A percentile compares a stretch with the other conserved stretches of the same genome.
phyloP scores from a whole-genome alignment of 805 yeast species.

The Wickerhamomyces pijperi region DNA sequence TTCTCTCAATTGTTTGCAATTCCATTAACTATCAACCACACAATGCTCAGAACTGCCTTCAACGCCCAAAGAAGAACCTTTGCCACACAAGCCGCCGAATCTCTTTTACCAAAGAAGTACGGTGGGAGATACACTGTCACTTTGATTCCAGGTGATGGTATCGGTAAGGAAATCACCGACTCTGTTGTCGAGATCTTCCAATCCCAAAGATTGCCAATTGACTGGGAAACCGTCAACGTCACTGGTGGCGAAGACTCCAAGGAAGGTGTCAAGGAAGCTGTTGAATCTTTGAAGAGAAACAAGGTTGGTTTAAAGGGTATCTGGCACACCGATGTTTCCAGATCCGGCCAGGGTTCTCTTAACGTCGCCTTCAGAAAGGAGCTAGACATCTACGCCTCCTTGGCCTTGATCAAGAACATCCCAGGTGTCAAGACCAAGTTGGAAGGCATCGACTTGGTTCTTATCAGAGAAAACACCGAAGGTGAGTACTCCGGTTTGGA shows the following conservation, averaged over 20 bases:
- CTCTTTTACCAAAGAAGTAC: slow-evolving; percentile 75
- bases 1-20: slow-evolving; percentile 27
- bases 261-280: slow-evolving; percentile 71
- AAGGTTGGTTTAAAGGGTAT: slow-evolving; percentile 96
- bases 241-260: slow-evolving; percentile 41
- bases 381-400: slow-evolving; percentile 88
- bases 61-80: slow-evolving; percentile 23
- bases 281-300: slow-evolving; percentile 86
- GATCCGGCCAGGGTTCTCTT: slow-evolving; percentile 70
- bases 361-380: slow-evolving; percentile 96
- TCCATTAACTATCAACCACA: slow-evolving; percentile 32
- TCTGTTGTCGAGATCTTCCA: slow-evolving; percentile 85
- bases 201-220: slow-evolving; percentile 82
- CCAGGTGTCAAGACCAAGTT: slow-evolving; percentile 91
- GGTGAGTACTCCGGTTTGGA: slow-evolving; percentile 98
- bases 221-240: slow-evolving; percentile 79
- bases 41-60: slow-evolving; percentile 22
- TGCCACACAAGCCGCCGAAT: slow-evolving; percentile 48
- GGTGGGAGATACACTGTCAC: slow-evolving; percentile 94
- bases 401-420: slow-evolving; percentile 86
- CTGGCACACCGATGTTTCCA: slow-evolving; percentile 79
- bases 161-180: slow-evolving; percentile 91
- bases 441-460: slow-evolving; percentile 80
- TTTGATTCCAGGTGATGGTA: slow-evolving; percentile 96
- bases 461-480: slow-evolving; percentile 97